Percentiles rank a stretch among this genome's conserved stretches.
Evolutionary conservation across 352 stramenopile species (phyloP).

Genomic region (Phytopythium delawarense): DNA sequence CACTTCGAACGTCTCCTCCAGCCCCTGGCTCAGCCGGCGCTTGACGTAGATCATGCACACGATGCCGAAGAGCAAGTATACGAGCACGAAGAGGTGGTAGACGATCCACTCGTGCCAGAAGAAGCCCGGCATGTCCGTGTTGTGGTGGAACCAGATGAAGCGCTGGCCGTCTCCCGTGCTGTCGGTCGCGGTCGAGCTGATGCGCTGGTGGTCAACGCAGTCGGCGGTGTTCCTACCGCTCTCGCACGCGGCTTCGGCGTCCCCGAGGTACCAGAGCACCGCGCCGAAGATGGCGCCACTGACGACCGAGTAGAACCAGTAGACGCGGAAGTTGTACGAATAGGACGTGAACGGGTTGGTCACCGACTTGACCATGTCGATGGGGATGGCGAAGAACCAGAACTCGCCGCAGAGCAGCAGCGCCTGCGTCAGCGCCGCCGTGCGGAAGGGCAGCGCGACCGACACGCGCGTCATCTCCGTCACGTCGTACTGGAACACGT

Average conservation of each 20-base stretch:
- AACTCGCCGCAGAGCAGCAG: constrained; percentile 83
- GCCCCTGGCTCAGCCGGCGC: constrained; percentile 57
- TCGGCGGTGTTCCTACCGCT: constrained; percentile 9
- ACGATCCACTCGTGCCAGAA: constrained; percentile 82
- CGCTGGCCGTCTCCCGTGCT: constrained; percentile 28
- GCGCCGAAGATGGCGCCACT: constrained; percentile 66
- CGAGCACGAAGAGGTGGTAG: constrained; percentile 77
- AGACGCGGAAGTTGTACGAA: constrained; percentile 74
- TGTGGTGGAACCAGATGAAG: constrained; percentile 85
- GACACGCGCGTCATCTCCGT: constrained; percentile 54
- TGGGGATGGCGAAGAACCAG: constrained; percentile 88
- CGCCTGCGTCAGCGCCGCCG: constrained; percentile 66
- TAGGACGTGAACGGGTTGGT: constrained; percentile 89
- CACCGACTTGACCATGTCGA: constrained; percentile 87
- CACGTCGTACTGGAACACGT: constrained; percentile 70
- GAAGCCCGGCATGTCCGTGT: constrained; percentile 68
- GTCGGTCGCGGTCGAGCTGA: constrained; percentile 1
- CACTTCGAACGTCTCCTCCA: constrained; percentile 86
- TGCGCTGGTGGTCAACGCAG: constrained; percentile 20
- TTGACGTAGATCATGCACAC: constrained; percentile 75
- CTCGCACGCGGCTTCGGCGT: constrained; percentile 21
- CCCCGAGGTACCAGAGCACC: constrained; percentile 57
- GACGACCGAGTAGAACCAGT: constrained; percentile 81
- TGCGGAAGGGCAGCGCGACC: constrained; percentile 50
- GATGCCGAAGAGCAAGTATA: constrained; percentile 72